Evolutionary conservation across 108 stramenopile genomes (phyloP), one percentile per base, ranked within the genome.

Genomic region (Pinguiococcus pyrenoidosus): DNA sequence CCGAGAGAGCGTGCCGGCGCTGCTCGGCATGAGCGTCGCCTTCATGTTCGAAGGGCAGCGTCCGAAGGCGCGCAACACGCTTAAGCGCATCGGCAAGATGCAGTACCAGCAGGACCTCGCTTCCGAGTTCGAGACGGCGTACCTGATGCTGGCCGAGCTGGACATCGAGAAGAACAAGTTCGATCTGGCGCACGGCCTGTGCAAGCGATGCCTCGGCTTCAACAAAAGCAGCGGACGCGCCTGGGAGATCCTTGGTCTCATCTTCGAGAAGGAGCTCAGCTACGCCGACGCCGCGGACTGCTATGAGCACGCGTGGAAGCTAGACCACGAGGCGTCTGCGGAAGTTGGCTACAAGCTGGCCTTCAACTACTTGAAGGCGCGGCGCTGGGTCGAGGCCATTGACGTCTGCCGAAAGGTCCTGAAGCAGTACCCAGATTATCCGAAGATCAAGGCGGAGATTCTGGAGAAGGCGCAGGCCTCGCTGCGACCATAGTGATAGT

Each of bases 31-130:
- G 53, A 34, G 66, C 8, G 69, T 65, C 4, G 68, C 69, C 9
- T 73, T 72, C 32, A 68, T 75, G 66, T 13, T 76, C 14, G 66
- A 68, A 24, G 67, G 59, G 20, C 29, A 62, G 17, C 40, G 38
- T 39, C n/a, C 18, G 6, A 54, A 68, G 56, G 73, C 75, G n/a
- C 36, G 76, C 10, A 79, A 75, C 32, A 38, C 66, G 2, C 58
- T 79, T 18, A 79, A 79, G 56, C 66, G 74, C 2, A 66, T 79
- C 25, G 73, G 69, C 5, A 75, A 75, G 37, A 64, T 75, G 66
- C 56, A 62, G 0, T 69, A 70, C 43, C 32, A 59, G 20, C 28
- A 45, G 24, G 70, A 74, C 13, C 32, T 29, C 14, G 69, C 65
- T n/a, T 69, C 73, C 18, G 74, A 77, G 33, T 79, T 77, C 37